A percentile compares a stretch with the other conserved stretches of the same genome.
phyloP scores from a whole-genome alignment of 768 basidiomycete species.

The Suillus lakei region DNA sequence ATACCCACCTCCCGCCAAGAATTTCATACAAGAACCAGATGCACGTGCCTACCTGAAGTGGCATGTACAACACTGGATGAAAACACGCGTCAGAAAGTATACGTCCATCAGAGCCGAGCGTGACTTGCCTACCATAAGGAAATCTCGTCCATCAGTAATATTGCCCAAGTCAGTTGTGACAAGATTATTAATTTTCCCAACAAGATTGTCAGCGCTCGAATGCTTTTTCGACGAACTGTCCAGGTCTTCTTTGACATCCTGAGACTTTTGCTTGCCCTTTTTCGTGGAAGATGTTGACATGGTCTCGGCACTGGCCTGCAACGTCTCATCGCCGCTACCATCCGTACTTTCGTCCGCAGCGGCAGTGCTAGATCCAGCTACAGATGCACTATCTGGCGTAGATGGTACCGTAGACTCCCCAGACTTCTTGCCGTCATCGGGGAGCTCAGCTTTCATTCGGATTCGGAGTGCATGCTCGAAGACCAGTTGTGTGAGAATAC shows the following conservation, averaged over 20 bases:
- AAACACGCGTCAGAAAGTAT: background rate
- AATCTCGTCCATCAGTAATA: slow-evolving; percentile 23
- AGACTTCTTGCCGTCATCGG: slow-evolving; percentile 12
- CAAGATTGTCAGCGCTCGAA: slow-evolving; percentile 49
- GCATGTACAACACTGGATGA: slow-evolving; percentile 13
- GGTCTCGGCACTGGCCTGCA: slow-evolving; percentile 4
- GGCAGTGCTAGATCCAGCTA: slow-evolving; percentile 15
- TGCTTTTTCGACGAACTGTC: background rate
- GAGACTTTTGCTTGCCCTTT: slow-evolving; percentile 10
- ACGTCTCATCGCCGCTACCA: slow-evolving; percentile 8
- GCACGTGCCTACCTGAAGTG: slow-evolving; percentile 29
- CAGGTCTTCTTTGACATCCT: slow-evolving; percentile 4
- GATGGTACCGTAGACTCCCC: slow-evolving; percentile 6
- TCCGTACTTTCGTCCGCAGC: slow-evolving; percentile 15
- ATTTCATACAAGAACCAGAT: slow-evolving; percentile 50
- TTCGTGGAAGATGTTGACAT: background rate
- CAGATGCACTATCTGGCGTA: slow-evolving; percentile 16
- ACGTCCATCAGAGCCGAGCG: background rate
- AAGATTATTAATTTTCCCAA: slow-evolving; percentile 80
- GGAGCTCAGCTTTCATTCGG: slow-evolving; percentile 36
- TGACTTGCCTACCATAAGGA: slow-evolving; percentile 16
- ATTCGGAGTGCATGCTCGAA: slow-evolving; percentile 66
- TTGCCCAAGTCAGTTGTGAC: slow-evolving; percentile 51
- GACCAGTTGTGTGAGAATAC: slow-evolving; percentile 54
- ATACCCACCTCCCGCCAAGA: slow-evolving; percentile 46